Evolutionary conservation across 1,284 basidiomycete genomes (phyloP).

Genomic region (Heliocybe sulcata): DNA sequence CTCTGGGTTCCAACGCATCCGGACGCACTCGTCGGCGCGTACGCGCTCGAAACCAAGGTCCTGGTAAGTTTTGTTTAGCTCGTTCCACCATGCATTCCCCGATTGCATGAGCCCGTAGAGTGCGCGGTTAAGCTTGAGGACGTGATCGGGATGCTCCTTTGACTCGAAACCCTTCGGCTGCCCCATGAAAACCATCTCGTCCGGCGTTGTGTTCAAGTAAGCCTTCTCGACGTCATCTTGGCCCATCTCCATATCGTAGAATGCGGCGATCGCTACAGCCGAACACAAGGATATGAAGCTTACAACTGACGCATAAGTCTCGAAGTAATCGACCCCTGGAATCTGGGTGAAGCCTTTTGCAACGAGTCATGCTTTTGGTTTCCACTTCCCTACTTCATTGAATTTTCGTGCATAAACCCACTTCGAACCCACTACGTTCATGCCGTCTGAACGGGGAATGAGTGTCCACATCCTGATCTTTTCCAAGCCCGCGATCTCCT

Average conservation of each 20-base stretch:
- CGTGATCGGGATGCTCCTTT: constrained; percentile 3
- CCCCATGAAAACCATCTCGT: constrained; percentile 12
- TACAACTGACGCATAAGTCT: constrained; percentile 23
- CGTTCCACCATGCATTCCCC: constrained; percentile 6
- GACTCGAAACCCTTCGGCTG: constrained; percentile 10
- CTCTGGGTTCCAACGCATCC: background rate
- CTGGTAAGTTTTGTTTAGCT: background rate
- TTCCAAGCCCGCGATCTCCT: background rate
- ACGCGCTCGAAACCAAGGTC: background rate
- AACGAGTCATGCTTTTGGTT: constrained; percentile 2
- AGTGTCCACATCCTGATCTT: background rate
- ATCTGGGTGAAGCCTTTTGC: constrained; percentile 19
- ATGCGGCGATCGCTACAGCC: background rate
- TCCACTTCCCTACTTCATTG: constrained; percentile 3
- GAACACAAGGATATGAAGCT: background rate
- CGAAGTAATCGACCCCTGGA: constrained; percentile 19
- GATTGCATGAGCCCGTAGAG: constrained; percentile 14
- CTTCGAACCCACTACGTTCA: background rate
- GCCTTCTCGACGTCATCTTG: background rate
- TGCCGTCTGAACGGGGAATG: background rate
- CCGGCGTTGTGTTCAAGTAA: constrained; percentile 9
- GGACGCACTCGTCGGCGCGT: background rate
- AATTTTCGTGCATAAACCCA: background rate
- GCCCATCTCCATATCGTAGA: too few species aligned
- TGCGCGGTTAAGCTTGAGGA: constrained; percentile 7